A percentile compares a stretch with the other conserved stretches of the same genome.
Evolutionary conservation across 768 basidiomycete genomes (phyloP).

Genomic region (Boletus vinaceobasis): DNA sequence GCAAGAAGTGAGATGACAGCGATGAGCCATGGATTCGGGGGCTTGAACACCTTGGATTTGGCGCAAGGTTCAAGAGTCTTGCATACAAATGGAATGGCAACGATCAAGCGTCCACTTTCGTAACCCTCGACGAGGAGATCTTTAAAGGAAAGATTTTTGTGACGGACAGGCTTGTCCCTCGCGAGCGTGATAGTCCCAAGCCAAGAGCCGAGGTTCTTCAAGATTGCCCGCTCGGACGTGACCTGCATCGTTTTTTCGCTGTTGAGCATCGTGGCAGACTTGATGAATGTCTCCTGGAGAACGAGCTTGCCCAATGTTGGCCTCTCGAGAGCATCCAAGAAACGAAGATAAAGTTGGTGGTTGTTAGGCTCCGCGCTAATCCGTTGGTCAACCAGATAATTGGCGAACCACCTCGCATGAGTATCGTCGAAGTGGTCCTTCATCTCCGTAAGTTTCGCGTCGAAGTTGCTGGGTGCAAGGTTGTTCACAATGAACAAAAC

Average conservation of each 20-base stretch:
- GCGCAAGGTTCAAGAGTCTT: constrained; percentile 90
- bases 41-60: constrained; percentile 88
- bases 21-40: constrained; percentile 99
- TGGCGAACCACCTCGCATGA: constrained; percentile 93
- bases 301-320: constrained; percentile 69
- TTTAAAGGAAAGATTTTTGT: constrained; percentile 94
- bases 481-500: constrained; percentile 99
- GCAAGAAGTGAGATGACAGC: constrained; percentile 87
- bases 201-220: constrained; percentile 97
- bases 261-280: constrained; percentile 83
- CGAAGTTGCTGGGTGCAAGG: constrained; percentile 91
- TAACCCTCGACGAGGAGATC: constrained; percentile 96
- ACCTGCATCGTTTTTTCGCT: constrained; percentile 87
- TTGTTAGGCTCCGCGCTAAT: constrained; percentile 97
- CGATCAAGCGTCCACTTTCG: constrained; percentile 84
- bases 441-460: constrained; percentile 84
- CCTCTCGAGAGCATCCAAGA: constrained; percentile 79
- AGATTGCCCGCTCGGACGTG: constrained; percentile 74
- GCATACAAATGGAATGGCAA: constrained; percentile 97
- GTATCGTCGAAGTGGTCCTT: constrained; percentile 75
- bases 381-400: constrained; percentile 95
- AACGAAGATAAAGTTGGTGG: constrained; percentile 90
- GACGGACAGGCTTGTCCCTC: constrained; percentile 86
- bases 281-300: constrained; percentile 90
- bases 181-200: constrained; percentile 91